Evolutionary conservation across 345 rosid species (phyloP), one percentile per base, ranked within the genome.

Genomic region (Salix purpurea): DNA sequence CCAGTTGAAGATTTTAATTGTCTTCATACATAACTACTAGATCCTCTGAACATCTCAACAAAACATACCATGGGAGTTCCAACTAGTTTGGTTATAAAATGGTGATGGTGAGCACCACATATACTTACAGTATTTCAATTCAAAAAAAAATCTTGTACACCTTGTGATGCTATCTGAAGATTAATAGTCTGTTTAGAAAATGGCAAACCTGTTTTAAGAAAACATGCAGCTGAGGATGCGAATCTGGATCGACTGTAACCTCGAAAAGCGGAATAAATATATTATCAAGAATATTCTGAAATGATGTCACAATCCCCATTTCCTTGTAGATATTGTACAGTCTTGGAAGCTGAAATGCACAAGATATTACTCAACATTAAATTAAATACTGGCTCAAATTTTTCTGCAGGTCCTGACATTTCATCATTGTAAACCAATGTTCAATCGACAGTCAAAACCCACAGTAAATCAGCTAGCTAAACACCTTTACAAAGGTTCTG

Each of bases 221-320:
- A 78, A 94, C 93, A 79, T 96, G 99, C 88, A 96, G 86, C 87
- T 96, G 99, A 71, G 99, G 98, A 84, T 94, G 99, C 30, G 99
- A 94, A 90, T 96, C 92, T 21, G 99, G 99, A 89, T 96, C 98
- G 18, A 94, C 88, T 0, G 99, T 94, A 78, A 89, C 99, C 88
- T 96, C 99, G 83, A 96, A 94, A 40, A 96, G 91, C 42, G 99
- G 99, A 76, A 94, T 92, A 79, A 96, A 96, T 73, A 96, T 90
- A 80, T 96, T 96, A 87, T 96, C 98, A 42, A 96, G 95, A 84
- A 96, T 96, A 84, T 94, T 96, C 85, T 96, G 99, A 83, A 96
- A 96, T 13, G 98, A 96, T 65, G 98, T 96, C 85, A 96, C 98
- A 26, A 96, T 96, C 70, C 99, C 99, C 98, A 96, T 92, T 26